Evolutionary conservation across 345 rosid species (phyloP).

Genomic region (Carallia pectinifolia): DNA sequence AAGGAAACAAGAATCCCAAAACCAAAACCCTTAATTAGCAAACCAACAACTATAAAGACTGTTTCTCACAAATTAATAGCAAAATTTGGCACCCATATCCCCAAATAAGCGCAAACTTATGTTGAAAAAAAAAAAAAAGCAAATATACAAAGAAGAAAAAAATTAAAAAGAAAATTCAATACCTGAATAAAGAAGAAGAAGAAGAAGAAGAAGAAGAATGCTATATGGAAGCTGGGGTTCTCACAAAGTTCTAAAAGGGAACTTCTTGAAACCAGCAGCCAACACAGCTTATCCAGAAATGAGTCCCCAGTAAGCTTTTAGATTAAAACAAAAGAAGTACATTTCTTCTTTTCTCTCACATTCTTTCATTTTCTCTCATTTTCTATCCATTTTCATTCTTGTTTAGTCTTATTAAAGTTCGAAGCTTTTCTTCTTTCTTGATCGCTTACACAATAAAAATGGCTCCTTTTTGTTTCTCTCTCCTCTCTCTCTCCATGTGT

Average conservation of each 20-base stretch:
- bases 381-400: not conserved
- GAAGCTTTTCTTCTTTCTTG: not conserved
- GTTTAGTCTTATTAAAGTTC: not conserved
- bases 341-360: not conserved
- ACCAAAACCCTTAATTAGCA: too few species aligned
- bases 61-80: too few species aligned
- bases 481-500: not conserved
- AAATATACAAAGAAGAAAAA: too few species aligned
- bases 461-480: not conserved
- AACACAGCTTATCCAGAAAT: not conserved
- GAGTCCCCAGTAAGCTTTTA: not conserved
- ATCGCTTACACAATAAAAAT: not conserved
- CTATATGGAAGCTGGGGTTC: too few species aligned
- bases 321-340: not conserved
- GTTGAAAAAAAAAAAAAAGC: too few species aligned
- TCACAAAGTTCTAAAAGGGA: not conserved
- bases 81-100: too few species aligned
- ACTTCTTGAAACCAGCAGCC: slow-evolving; percentile 6
- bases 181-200: not conserved
- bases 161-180: not conserved
- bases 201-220: not conserved
- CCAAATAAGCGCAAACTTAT: too few species aligned
- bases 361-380: not conserved
- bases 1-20: too few species aligned
- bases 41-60: too few species aligned